Conservation (phyloP, 208 protist genomes). For the Strigomonas culicis region DNA sequence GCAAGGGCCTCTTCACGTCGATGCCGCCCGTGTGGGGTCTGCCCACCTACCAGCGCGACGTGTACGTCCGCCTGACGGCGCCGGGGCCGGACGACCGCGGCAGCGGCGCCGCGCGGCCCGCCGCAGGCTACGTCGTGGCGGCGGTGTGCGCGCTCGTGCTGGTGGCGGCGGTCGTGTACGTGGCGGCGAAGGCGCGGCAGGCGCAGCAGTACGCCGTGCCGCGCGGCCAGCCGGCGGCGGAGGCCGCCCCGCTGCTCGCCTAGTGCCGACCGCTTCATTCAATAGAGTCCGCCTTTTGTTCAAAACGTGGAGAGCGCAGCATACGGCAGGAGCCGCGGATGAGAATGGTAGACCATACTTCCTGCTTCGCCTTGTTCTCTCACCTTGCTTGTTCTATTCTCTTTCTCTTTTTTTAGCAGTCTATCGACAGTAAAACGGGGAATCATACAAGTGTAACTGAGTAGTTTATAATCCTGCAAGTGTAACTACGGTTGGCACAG, state of each 20-base stretch:
- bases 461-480: not conserved
- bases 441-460: not conserved
- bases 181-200: not conserved
- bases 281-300: too few species aligned
- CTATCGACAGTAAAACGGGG: too few species aligned
- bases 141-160: not conserved
- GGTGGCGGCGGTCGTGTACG: not conserved
- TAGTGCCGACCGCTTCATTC: too few species aligned
- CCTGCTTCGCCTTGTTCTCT: not conserved
- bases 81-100: not conserved
- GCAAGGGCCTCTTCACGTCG: slow-evolving; percentile 13
- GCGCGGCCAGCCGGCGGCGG: too few species aligned
- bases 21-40: slow-evolving; percentile 21
- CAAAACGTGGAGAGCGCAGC: too few species aligned
- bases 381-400: too few species aligned
- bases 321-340: too few species aligned
- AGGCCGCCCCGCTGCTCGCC: too few species aligned
- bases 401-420: too few species aligned
- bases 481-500: not conserved
- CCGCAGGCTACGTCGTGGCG: not conserved
- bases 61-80: not conserved
- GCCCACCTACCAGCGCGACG: not conserved
- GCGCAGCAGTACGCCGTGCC: not conserved
- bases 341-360: too few species aligned
- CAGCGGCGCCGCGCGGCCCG: not conserved